These are phyloP conservation scores for Phytophthora sojae DNA, from an alignment of 352 stramenopile genomes.

Conservation along the genomic window DNA sequence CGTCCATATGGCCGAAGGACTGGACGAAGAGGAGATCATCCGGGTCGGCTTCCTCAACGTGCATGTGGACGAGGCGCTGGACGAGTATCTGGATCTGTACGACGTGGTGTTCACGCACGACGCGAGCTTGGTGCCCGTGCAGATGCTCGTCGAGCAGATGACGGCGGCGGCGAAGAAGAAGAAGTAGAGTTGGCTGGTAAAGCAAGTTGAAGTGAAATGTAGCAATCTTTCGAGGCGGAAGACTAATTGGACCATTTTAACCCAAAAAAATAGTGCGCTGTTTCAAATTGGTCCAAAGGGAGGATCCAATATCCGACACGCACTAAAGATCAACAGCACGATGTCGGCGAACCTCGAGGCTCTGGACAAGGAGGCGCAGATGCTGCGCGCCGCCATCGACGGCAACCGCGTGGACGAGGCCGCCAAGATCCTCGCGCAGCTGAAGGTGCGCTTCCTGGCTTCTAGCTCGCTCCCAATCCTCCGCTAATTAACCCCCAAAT, in stretches of 20 bases:
- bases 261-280: too few species aligned
- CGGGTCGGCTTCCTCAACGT: conserved; percentile 78
- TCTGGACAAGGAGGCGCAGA: conserved; percentile 71
- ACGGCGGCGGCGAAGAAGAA: neutral
- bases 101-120: conserved; percentile 80
- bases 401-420: conserved; percentile 53
- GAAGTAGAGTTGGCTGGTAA: too few species aligned
- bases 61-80: conserved; percentile 66
- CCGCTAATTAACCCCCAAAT: neutral
- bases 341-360: conserved; percentile 52
- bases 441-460: conserved; percentile 55
- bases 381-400: conserved; percentile 68
- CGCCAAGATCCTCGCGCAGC: conserved; percentile 54
- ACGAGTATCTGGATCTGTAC: conserved; percentile 69
- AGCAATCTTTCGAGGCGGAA: neutral
- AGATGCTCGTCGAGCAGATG: conserved; percentile 61
- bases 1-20: conserved; percentile 60
- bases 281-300: neutral
- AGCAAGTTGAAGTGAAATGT: neutral
- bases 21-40: conserved; percentile 68
- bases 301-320: neutral
- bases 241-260: too few species aligned
- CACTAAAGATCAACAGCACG: conserved; percentile 15
- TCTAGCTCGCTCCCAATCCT: neutral
- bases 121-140: conserved; percentile 55